Evolutionary conservation across 495 filamentous ascomycete genomes (phyloP).

Genomic region (Podospora pseudocomata): DNA sequence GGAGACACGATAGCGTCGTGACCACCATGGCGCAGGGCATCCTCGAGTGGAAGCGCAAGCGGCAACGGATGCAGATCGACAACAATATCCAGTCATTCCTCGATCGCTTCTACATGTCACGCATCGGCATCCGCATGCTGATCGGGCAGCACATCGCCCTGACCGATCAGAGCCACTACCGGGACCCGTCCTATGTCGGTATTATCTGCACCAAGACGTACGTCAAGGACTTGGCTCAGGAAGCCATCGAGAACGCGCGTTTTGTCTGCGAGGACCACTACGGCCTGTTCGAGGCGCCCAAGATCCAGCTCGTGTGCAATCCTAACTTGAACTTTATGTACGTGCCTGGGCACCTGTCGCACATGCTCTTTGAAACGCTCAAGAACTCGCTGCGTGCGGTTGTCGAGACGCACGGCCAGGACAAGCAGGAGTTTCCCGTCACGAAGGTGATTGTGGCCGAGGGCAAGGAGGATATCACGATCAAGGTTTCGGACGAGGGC

Average conservation of each 20-base stretch:
- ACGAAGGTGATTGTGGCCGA: conserved; percentile 97
- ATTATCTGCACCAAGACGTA: conserved; percentile 99
- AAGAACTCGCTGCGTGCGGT: conserved; percentile 97
- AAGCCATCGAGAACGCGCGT: conserved; percentile 96
- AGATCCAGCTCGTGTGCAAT: conserved; percentile 92
- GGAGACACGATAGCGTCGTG: conserved; percentile 93
- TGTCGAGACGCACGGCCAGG: conserved; percentile 90
- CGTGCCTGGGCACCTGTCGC: conserved; percentile 91
- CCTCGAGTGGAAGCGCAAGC: conserved; percentile 92
- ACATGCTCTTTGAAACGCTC: conserved; percentile 99
- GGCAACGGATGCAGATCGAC: conserved; percentile 97
- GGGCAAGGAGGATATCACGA: conserved; percentile 96
- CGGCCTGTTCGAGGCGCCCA: conserved; percentile 93
- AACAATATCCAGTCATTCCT: conserved; percentile 93
- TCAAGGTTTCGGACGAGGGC: conserved; percentile 95
- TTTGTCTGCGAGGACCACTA: conserved; percentile 99
- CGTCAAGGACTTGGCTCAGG: conserved; percentile 89
- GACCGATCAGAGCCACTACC: conserved; percentile 82
- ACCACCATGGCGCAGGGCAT: conserved; percentile 95
- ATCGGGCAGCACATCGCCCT: conserved; percentile 97
- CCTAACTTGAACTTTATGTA: conserved; percentile 97
- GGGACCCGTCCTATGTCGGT: conserved; percentile 89
- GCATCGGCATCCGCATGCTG: conserved; percentile 98
- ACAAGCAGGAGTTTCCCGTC: conserved; percentile 91
- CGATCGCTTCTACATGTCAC: conserved; percentile 99